These are phyloP conservation scores for Nannochloropsis oceanica DNA, from an alignment of 108 stramenopile genomes.

Conservation along the genomic window DNA sequence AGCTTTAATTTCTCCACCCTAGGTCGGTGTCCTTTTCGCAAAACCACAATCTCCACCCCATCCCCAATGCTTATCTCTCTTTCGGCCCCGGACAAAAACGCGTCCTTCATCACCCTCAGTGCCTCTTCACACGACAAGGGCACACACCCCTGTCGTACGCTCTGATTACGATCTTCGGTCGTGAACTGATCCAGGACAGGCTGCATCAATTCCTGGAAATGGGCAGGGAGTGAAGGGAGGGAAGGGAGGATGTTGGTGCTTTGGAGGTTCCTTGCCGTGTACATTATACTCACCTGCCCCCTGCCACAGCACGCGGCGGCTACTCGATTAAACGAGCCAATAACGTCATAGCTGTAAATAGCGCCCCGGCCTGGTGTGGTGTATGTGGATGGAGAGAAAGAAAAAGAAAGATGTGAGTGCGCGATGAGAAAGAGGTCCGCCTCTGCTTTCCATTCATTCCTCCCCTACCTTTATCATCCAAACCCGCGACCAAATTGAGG, in stretches of 20 bases:
- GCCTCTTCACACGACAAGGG: slow-evolving; percentile 18
- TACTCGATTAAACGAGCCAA: slow-evolving; percentile 31
- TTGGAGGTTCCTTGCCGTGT: background rate
- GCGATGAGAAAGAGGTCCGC: no score
- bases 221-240: background rate
- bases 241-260: background rate
- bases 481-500: slow-evolving; percentile 32
- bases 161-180: background rate
- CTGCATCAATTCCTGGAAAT: slow-evolving; percentile 1
- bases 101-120: slow-evolving; percentile 12
- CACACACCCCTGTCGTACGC: background rate
- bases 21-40: background rate
- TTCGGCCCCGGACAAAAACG: slow-evolving; percentile 26
- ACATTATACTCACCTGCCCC: background rate
- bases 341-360: slow-evolving; percentile 35
- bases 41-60: slow-evolving; percentile 22
- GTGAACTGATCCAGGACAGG: slow-evolving; percentile 7
- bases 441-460: no score
- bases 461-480: slow-evolving; percentile 13
- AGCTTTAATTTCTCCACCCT: background rate
- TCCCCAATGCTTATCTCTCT: slow-evolving; percentile 29
- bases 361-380: slow-evolving; percentile 17
- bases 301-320: background rate
- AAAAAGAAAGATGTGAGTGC: no score
- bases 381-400: no score